Percentiles rank a stretch among this genome's conserved stretches.
phyloP scores from a whole-genome alignment of 176 grass and related monocot genomes.

The Alloteropsis semialata region DNA sequence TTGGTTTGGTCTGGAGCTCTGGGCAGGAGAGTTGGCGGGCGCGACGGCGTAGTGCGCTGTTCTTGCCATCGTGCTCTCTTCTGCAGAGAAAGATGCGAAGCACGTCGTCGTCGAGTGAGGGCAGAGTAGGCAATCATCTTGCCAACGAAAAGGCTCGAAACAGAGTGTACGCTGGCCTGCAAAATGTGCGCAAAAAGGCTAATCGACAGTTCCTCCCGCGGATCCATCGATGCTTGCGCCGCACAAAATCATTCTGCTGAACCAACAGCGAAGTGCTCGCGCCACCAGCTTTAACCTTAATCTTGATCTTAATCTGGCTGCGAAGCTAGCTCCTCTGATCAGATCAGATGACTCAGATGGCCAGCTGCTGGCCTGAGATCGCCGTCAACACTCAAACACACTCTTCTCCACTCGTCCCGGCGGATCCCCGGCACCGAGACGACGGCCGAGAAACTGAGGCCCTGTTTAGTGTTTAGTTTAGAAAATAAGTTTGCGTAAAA shows the following conservation, averaged over 20 bases:
- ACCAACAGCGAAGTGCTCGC: not conserved
- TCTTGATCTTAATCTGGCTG: no score
- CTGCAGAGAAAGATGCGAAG: not conserved
- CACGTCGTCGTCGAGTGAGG: not conserved
- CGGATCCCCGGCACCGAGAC: no score
- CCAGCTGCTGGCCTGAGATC: not conserved
- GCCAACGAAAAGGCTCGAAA: no score
- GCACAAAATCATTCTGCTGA: not conserved
- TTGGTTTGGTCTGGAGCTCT: not conserved
- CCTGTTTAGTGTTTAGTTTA: no score
- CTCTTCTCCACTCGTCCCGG: no score
- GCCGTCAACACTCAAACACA: not conserved
- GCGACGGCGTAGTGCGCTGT: not conserved
- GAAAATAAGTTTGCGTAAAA: no score
- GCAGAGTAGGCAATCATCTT: not conserved
- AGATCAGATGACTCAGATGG: no score
- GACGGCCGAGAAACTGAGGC: no score
- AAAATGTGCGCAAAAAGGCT: not conserved
- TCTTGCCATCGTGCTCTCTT: not conserved
- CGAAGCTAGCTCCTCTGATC: not conserved
- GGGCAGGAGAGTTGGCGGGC: not conserved
- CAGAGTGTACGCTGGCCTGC: no score
- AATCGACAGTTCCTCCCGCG: not conserved
- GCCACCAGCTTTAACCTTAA: not conserved
- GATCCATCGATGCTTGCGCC: not conserved